Evolutionary conservation across 495 filamentous ascomycete genomes (phyloP).

Genomic region (Alectoria sarmentosa): DNA sequence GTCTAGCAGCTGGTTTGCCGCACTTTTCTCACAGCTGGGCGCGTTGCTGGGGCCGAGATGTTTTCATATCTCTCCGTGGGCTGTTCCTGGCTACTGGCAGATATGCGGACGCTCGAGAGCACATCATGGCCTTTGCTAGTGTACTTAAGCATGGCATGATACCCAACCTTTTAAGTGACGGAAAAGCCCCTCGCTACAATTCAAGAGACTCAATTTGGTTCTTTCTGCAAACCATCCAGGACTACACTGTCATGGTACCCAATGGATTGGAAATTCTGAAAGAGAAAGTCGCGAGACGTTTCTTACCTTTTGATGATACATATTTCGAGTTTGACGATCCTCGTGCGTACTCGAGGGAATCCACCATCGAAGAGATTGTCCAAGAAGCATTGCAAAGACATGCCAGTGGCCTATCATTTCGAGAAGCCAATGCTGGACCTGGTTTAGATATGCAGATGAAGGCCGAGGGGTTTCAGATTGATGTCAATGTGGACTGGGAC

Average conservation of each 20-base stretch:
- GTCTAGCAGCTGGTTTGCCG: constrained; percentile 86
- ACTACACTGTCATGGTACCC: constrained; percentile 80
- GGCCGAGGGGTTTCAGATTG: constrained; percentile 80
- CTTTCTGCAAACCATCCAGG: constrained; percentile 89
- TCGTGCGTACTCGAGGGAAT: constrained; percentile 76
- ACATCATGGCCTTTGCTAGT: constrained; percentile 92
- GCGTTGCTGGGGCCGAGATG: constrained; percentile 93
- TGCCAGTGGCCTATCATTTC: constrained; percentile 79
- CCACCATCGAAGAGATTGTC: constrained; percentile 78
- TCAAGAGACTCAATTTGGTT: constrained; percentile 97
- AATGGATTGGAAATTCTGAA: constrained; percentile 67
- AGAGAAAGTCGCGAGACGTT: constrained; percentile 74
- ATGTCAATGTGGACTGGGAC: constrained; percentile 86
- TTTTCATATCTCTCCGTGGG: constrained; percentile 91
- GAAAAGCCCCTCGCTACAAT: constrained; percentile 91
- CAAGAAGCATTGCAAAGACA: constrained; percentile 92
- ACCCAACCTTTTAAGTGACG: constrained; percentile 83
- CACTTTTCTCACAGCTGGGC: constrained; percentile 95
- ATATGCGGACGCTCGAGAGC: constrained; percentile 80
- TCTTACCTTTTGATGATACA: constrained; percentile 89
- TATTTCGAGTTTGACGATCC: constrained; percentile 78
- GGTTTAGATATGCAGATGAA: constrained; percentile 90
- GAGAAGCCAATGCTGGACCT: constrained; percentile 89
- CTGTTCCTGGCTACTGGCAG: constrained; percentile 83
- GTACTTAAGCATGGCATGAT: constrained; percentile 99